phyloP scores from a whole-genome alignment of 2,329 filamentous ascomycete genomes.

The Massarina eburnea region DNA sequence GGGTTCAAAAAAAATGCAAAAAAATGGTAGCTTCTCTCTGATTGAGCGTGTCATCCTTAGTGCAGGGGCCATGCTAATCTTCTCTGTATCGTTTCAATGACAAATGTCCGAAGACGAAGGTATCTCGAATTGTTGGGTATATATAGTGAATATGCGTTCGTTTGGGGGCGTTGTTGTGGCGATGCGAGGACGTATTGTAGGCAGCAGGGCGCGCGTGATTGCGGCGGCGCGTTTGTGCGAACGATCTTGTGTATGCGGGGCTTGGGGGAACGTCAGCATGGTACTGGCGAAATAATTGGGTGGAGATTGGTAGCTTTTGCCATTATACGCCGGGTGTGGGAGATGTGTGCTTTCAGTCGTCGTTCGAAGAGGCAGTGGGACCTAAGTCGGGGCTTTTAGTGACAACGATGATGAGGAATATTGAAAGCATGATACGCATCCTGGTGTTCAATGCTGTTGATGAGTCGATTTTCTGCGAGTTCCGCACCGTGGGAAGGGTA shows the following conservation, averaged over 20 bases:
- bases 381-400: too few species aligned
- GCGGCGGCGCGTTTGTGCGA: neutral
- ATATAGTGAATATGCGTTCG: constrained; percentile 3
- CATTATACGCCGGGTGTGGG: too few species aligned
- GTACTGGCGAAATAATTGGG: too few species aligned
- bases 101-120: constrained; percentile 18
- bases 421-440: too few species aligned
- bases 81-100: constrained; percentile 33
- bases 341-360: too few species aligned
- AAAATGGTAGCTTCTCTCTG: constrained; percentile 43
- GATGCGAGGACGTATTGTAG: neutral
- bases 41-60: constrained; percentile 80
- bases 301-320: too few species aligned
- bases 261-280: neutral
- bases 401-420: too few species aligned
- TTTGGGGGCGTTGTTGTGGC: neutral
- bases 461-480: too few species aligned
- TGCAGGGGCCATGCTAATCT: constrained; percentile 60
- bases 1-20: constrained; percentile 16
- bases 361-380: too few species aligned
- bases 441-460: too few species aligned
- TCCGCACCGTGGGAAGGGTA: too few species aligned
- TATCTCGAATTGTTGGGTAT: neutral
- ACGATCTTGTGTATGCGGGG: neutral
- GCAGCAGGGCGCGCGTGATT: neutral